These are phyloP conservation scores for Sporothrix humicola DNA, from an alignment of 2,329 filamentous ascomycete genomes.

Conservation along the genomic window DNA sequence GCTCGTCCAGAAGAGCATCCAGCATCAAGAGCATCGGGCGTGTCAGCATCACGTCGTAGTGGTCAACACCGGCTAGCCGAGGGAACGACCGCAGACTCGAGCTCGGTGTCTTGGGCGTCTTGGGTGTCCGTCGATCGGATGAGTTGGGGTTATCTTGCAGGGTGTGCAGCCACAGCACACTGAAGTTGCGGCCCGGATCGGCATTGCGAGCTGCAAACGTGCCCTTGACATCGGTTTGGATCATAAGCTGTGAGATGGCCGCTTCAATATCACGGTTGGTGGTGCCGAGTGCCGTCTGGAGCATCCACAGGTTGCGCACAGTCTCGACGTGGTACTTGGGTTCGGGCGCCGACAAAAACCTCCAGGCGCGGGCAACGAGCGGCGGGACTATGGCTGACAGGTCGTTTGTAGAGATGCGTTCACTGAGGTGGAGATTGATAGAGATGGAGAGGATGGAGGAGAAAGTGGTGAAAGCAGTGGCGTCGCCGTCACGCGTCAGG, in stretches of 20 bases:
- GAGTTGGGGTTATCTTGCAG: conserved; percentile 62
- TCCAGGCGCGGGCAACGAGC: conserved; percentile 77
- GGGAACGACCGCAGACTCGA: conserved; percentile 46
- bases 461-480: conserved; percentile 60
- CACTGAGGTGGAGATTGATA: conserved; percentile 60
- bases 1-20: conserved; percentile 75
- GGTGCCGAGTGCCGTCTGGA: conserved; percentile 74
- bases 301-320: conserved; percentile 81
- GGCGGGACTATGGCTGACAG: conserved; percentile 68
- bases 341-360: conserved; percentile 76
- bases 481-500: conserved; percentile 47
- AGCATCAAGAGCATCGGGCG: conserved; percentile 82
- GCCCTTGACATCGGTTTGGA: conserved; percentile 57
- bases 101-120: conserved; percentile 53
- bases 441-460: conserved; percentile 64
- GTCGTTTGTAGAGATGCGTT: conserved; percentile 58
- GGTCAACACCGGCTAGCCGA: conserved; percentile 61
- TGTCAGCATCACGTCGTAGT: conserved; percentile 76
- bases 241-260: conserved; percentile 72
- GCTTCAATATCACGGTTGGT: conserved; percentile 79
- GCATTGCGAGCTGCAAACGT: conserved; percentile 56
- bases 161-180: conserved; percentile 82
- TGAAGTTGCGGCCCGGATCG: conserved; percentile 72
- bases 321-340: conserved; percentile 96
- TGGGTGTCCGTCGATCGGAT: conserved; percentile 57